phyloP scores from a whole-genome alignment of 768 basidiomycete species.

The Trametes coccinea region DNA sequence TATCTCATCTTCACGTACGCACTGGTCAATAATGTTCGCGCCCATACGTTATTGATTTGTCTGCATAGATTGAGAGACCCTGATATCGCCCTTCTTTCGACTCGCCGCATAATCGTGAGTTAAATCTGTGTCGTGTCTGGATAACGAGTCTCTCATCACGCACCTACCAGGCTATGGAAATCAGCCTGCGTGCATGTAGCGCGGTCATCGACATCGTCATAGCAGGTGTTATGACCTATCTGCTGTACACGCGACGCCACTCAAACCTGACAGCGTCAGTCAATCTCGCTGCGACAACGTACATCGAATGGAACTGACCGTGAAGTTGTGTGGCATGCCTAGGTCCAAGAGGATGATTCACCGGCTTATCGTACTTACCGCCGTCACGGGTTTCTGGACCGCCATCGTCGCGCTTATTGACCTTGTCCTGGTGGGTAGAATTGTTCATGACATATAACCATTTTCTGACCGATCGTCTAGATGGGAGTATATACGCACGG shows the following conservation, averaged over 20 bases:
- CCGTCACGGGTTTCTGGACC: conserved; percentile 33
- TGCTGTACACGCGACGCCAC: background rate
- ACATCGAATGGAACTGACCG: too few relatives aligned
- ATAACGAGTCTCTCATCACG: too few relatives aligned
- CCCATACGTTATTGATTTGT: too few relatives aligned
- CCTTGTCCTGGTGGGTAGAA: conserved; percentile 5
- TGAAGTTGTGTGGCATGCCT: too few relatives aligned
- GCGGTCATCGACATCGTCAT: conserved; percentile 4
- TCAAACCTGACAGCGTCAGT: background rate
- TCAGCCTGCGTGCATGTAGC: conserved; percentile 31
- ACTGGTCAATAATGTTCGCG: too few relatives aligned
- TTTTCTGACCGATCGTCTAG: background rate
- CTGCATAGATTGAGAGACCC: too few relatives aligned
- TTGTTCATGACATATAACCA: too few relatives aligned
- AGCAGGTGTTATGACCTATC: background rate
- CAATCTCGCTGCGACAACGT: too few relatives aligned
- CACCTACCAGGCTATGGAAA: background rate
- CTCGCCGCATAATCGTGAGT: background rate
- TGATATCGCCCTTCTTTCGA: background rate
- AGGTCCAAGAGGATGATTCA: conserved; percentile 1
- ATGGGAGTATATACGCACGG: background rate
- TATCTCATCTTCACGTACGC: too few relatives aligned
- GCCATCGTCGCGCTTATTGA: conserved; percentile 28
- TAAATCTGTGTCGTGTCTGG: too few relatives aligned
- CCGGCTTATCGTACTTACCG: conserved; percentile 22